Conservation (phyloP, 2,329 filamentous ascomycete species). For the Ascochyta rabiei region DNA sequence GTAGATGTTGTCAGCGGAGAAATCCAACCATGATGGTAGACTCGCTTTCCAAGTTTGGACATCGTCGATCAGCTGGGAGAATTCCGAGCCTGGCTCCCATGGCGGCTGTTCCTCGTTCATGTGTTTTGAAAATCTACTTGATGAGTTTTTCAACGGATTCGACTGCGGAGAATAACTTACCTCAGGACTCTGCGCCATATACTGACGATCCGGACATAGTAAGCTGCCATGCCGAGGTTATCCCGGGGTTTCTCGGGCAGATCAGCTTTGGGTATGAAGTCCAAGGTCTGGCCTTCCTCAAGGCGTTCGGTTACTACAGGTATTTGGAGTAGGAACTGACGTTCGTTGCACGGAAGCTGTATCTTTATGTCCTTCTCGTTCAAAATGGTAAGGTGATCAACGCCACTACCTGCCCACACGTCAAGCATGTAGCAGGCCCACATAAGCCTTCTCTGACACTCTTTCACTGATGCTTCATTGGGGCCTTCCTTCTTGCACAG, state of each 20-base stretch:
- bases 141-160: background rate
- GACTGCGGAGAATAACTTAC: conserved; percentile 10
- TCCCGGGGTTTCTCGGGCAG: conserved; percentile 37
- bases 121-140: conserved; percentile 37
- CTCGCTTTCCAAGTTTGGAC: conserved; percentile 38
- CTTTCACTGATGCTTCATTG: conserved; percentile 38
- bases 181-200: conserved; percentile 42
- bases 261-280: conserved; percentile 31
- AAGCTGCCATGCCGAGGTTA: conserved; percentile 42
- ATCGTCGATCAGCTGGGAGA: conserved; percentile 31
- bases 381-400: conserved; percentile 42
- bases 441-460: conserved; percentile 41
- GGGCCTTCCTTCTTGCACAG: conserved; percentile 36
- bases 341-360: conserved; percentile 42
- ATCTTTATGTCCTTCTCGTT: conserved; percentile 43
- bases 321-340: conserved; percentile 41
- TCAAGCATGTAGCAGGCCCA: conserved; percentile 46
- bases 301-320: conserved; percentile 37
- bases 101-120: conserved; percentile 41
- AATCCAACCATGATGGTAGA: conserved; percentile 39
- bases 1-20: conserved; percentile 44
- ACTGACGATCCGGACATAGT: conserved; percentile 41
- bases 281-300: conserved; percentile 32
- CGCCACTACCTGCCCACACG: conserved; percentile 43
- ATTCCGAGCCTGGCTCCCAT: conserved; percentile 38